phyloP scores from a whole-genome alignment of 2,329 filamentous ascomycete species.

The Lecanicillium sp. region DNA sequence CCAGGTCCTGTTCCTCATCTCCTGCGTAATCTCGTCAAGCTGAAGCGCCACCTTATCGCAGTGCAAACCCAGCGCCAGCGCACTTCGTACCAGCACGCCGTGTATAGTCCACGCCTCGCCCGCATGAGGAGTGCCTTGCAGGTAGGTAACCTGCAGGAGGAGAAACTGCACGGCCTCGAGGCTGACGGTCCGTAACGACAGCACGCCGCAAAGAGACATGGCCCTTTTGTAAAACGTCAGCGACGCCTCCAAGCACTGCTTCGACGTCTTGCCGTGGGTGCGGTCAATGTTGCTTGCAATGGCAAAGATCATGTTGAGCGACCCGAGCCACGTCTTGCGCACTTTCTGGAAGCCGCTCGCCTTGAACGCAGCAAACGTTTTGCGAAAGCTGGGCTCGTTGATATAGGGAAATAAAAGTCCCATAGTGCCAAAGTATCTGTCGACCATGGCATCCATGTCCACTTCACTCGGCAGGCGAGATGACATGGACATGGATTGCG shows the following conservation, averaged over 20 bases:
- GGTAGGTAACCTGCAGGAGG: slow-evolving; percentile 43
- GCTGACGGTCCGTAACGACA: slow-evolving; percentile 35
- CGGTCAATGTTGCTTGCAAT: slow-evolving; percentile 35
- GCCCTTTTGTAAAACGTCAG: slow-evolving; percentile 41
- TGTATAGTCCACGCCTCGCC: slow-evolving; percentile 49
- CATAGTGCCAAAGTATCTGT: slow-evolving; percentile 23
- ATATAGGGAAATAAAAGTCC: slow-evolving; percentile 27
- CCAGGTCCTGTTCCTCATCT: slow-evolving; percentile 44
- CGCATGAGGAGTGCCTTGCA: slow-evolving; percentile 48
- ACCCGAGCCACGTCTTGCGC: slow-evolving; percentile 43
- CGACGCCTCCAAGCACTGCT: slow-evolving; percentile 32
- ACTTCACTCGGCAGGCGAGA: slow-evolving; percentile 16
- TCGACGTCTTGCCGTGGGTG: slow-evolving; percentile 23
- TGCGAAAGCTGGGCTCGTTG: slow-evolving; percentile 22
- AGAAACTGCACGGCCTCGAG: slow-evolving; percentile 45
- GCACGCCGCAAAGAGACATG: slow-evolving; percentile 35
- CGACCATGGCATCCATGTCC: slow-evolving; percentile 18
- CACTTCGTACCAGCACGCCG: slow-evolving; percentile 45
- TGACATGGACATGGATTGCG: background rate
- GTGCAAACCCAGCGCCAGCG: slow-evolving; percentile 46
- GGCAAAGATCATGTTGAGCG: slow-evolving; percentile 45
- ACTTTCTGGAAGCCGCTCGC: slow-evolving; percentile 25
- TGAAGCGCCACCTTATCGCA: slow-evolving; percentile 30
- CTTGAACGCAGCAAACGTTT: slow-evolving; percentile 18
- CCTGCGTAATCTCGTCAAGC: slow-evolving; percentile 36